Evolutionary conservation across 495 filamentous ascomycete species (phyloP), one percentile per base, ranked within the genome.

Genomic region (Friedmanniomyces simplex): DNA sequence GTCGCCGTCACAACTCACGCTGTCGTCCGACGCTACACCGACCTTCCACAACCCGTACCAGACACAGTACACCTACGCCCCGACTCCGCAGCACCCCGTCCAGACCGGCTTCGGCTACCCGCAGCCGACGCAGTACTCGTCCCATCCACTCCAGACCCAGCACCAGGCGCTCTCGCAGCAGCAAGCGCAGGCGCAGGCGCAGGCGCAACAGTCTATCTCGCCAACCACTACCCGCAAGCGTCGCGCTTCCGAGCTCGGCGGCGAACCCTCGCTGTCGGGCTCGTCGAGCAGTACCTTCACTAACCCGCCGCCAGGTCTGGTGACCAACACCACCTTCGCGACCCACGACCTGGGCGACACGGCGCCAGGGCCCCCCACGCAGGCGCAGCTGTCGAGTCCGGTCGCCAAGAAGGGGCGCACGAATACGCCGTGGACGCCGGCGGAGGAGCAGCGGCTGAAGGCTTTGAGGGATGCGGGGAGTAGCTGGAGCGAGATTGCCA

Each of bases 401-500:
- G 84, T 86, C 0, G 81, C 82, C 48, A 96, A 95, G 76, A 95
- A 95, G 75, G 90, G 88, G 62, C 75, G 93, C 58, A 97, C 93
- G 16, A 98, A 98, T 67, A 98, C 93, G 6, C 93, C 93, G 11
- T 98, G 93, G 93, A 95, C 90, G 0, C 88, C 93, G 2, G 86
- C 85, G 26, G 93, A 98, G 71, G 93, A 98, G 72, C 86, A 91
- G 70, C 74, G 89, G 50, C 72, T 98, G 64, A 96, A 96, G 79
- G 78, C 76, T 51, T 89, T 98, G 91, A 81, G 93, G 58, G 93
- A 97, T 71, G 81, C 86, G 0, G 91, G 91, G 12, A 88, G 85
- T 60, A 95, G 86, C 66, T 98, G 93, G 93, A 90, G 86, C 43
- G 93, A 97, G 65, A 98, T 98, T 60, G 93, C 93, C 67, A 96